phyloP scores from a whole-genome alignment of 768 basidiomycete species.

The Fomitopsis pulvina region DNA sequence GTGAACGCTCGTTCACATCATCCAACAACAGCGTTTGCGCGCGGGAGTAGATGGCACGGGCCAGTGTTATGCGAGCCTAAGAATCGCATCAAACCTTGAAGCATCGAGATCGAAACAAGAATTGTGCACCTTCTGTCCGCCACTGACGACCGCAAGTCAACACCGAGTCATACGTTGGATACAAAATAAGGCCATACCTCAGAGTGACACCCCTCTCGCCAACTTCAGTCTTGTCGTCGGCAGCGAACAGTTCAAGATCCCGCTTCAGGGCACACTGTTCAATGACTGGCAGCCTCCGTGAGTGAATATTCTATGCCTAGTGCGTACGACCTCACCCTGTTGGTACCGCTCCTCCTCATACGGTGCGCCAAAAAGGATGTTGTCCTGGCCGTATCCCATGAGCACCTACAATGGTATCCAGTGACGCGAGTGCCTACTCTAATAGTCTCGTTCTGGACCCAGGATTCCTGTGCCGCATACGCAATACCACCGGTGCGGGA shows the following conservation, averaged over 20 bases:
- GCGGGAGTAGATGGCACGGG: conserved; percentile 52
- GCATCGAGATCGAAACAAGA: background rate
- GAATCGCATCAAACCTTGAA: background rate
- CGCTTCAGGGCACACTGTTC: conserved; percentile 35
- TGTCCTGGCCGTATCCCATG: too few species aligned
- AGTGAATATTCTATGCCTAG: too few species aligned
- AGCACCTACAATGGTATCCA: too few species aligned
- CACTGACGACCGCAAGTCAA: conserved; percentile 19
- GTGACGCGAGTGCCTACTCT: conserved; percentile 40
- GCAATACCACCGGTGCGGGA: conserved; percentile 65
- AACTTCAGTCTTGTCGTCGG: conserved; percentile 47
- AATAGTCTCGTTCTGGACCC: conserved; percentile 78
- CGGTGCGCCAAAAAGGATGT: background rate
- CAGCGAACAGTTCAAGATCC: conserved; percentile 40
- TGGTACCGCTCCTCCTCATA: too few species aligned
- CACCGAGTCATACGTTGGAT: conserved; percentile 7
- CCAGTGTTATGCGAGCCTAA: conserved; percentile 35
- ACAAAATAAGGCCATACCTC: too few species aligned
- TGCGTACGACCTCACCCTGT: too few species aligned
- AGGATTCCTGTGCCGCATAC: conserved; percentile 78
- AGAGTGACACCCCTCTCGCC: conserved; percentile 51
- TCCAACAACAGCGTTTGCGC: conserved; percentile 64
- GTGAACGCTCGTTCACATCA: conserved; percentile 37
- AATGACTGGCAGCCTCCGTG: conserved; percentile 21
- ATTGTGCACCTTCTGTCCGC: conserved; percentile 37